phyloP scores from a whole-genome alignment of 306 rosid species.

The Erythrophleum fordii region DNA sequence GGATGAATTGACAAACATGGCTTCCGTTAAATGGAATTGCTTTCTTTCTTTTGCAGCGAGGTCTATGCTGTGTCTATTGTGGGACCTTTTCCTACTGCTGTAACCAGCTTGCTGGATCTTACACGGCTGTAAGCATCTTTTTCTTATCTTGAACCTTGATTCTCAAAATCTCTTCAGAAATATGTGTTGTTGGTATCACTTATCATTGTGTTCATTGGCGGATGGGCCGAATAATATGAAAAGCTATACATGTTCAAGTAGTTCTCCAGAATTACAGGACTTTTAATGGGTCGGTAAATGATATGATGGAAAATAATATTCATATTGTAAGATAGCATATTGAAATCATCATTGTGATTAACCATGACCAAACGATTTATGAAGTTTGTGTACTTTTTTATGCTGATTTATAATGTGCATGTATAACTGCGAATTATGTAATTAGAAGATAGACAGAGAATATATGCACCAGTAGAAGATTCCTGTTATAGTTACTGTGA shows the following conservation, averaged over 20 bases:
- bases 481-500: not conserved
- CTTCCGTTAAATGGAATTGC: not conserved
- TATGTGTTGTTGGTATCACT: not conserved
- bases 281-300: constrained; percentile 13
- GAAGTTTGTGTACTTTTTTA: not conserved
- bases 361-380: not conserved
- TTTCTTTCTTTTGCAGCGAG: constrained; percentile 63
- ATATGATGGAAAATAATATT: not conserved
- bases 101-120: constrained; percentile 96
- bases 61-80: constrained; percentile 98
- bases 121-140: constrained; percentile 74
- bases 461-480: not conserved
- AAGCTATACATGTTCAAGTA: not conserved
- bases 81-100: constrained; percentile 99
- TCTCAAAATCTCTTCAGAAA: not conserved
- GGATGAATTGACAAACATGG: not conserved
- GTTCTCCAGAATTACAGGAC: not conserved
- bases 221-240: not conserved
- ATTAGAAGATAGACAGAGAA: not conserved
- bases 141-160: constrained; percentile 13
- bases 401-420: constrained; percentile 14
- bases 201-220: constrained; percentile 11
- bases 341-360: constrained; percentile 4
- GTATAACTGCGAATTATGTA: not conserved
- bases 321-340: not conserved